Evolutionary conservation across 2,329 filamentous ascomycete genomes (phyloP).

Genomic region (Paecilomyces fulvus): DNA sequence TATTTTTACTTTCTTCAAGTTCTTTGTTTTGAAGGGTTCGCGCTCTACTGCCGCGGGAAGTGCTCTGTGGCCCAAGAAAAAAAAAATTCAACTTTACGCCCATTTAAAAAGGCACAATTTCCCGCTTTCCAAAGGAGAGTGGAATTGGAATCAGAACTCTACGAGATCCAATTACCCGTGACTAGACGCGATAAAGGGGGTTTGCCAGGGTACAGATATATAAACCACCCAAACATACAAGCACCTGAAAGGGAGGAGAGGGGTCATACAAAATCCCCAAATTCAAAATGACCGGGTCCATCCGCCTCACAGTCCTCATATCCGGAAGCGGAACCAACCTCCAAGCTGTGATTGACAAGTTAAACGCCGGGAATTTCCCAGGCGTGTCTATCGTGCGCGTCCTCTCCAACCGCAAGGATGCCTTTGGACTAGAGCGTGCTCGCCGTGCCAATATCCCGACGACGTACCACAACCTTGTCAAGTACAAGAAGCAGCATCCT

Average conservation of each 20-base stretch:
- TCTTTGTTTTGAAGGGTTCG: not conserved
- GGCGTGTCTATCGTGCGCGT: conserved; percentile 52
- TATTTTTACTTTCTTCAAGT: not conserved
- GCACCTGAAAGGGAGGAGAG: not conserved
- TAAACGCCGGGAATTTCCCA: conserved; percentile 40
- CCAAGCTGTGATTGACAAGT: conserved; percentile 64
- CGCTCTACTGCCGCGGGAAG: not conserved
- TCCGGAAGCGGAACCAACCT: conserved; percentile 70
- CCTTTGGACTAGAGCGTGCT: conserved; percentile 57
- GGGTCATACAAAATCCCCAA: not conserved
- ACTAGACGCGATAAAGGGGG: not conserved
- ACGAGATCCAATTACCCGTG: not conserved
- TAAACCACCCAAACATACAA: not conserved
- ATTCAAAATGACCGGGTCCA: conserved; percentile 9
- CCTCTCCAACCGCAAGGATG: conserved; percentile 57
- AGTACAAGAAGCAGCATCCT: conserved; percentile 62
- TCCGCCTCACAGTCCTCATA: conserved; percentile 59
- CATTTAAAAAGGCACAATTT: not conserved
- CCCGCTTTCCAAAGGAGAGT: not conserved
- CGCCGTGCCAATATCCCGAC: conserved; percentile 56
- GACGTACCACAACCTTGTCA: conserved; percentile 72
- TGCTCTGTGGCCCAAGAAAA: not conserved
- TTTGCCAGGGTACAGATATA: not conserved
- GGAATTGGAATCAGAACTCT: not conserved
- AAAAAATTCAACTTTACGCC: not conserved